Evolutionary conservation across 2,329 filamentous ascomycete genomes (phyloP), one percentile per base, ranked within the genome.

Genomic region (Acrocalymma vagum): DNA sequence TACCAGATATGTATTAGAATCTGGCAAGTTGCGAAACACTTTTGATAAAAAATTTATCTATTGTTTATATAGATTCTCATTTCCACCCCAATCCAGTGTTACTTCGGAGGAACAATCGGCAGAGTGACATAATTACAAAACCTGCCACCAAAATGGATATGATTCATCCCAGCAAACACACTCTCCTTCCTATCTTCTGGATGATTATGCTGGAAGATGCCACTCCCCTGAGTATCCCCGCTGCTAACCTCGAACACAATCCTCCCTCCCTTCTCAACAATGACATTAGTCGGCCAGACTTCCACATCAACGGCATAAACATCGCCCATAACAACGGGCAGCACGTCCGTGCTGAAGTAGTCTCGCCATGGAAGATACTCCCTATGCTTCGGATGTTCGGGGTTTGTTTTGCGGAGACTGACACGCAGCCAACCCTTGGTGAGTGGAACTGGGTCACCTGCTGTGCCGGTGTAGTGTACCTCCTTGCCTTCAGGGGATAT

Each of bases 381-480:
- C 5, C 77, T 69, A 53, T 85, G 75, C 47, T 75, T 77, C 0
- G 74, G 74, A 53, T 84, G 71, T 5, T 75, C 54, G 1, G 68
- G 55, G 43, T 82, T 73, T 3, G 78, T 74, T 56, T 81, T 82
- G 14, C 83, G 78, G 13, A 84, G 65, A 22, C 74, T 79, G 9
- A 78, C 75, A 1, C 83, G 76, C 8, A 86, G 76, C 83, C 83
- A 87, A 15, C 83, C 84, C 62, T 86, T 87, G 36, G 77, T 75
- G 0, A 86, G 70, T 0, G 84, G 84, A 0, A 86, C 76, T 0
- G 80, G 78, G 45, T 86, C 84, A 9, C 84, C 83, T 0, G 81
- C 80, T 2, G 84, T 85, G 22, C 84, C 83, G 0, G 84, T 87
- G 63, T 86, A 87, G 51, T 77, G 77, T 3, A 87, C 72, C 49